Evolutionary conservation across 2,329 filamentous ascomycete genomes (phyloP).

Genomic region (Verticillium dahliae): DNA sequence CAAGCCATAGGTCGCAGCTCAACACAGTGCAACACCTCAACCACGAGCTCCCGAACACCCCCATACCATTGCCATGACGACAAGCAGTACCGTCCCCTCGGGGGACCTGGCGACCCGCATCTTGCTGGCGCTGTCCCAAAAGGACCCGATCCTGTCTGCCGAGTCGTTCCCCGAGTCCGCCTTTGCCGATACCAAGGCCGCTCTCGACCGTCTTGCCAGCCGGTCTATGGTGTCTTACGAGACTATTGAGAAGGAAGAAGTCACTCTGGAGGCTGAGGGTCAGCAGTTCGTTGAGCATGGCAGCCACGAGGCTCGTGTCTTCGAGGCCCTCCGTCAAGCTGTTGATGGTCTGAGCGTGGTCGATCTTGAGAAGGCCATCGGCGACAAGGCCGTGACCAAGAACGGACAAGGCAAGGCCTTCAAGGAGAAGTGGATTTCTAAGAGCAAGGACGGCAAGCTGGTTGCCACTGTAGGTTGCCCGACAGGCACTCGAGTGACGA

Average conservation of each 20-base stretch:
- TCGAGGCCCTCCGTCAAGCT: conserved; percentile 63
- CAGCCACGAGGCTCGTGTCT: conserved; percentile 78
- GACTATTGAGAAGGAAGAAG: conserved; percentile 72
- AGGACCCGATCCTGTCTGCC: conserved; percentile 60
- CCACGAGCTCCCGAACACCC: neutral
- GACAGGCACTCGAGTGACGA: neutral
- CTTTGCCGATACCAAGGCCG: conserved; percentile 72
- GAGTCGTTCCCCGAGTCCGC: conserved; percentile 62
- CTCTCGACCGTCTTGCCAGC: conserved; percentile 77
- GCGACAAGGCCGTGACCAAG: conserved; percentile 68
- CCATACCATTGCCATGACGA: conserved; percentile 32
- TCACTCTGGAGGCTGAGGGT: conserved; percentile 68
- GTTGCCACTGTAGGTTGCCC: conserved; percentile 37
- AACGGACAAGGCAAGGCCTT: conserved; percentile 94
- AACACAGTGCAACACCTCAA: neutral
- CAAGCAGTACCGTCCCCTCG: conserved; percentile 24
- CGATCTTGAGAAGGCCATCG: conserved; percentile 63
- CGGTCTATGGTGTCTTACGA: conserved; percentile 85
- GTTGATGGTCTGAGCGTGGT: conserved; percentile 76
- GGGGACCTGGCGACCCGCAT: conserved; percentile 59
- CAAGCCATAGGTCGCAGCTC: neutral
- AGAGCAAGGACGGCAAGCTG: conserved; percentile 51
- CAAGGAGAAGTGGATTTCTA: conserved; percentile 67
- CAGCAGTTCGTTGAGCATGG: conserved; percentile 67
- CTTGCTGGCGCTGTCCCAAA: conserved; percentile 57